A percentile compares a stretch with the other conserved stretches of the same genome.
These are phyloP conservation scores for Shiraia sp. DNA, from an alignment of 2,329 filamentous ascomycete genomes.

Conservation along the genomic window DNA sequence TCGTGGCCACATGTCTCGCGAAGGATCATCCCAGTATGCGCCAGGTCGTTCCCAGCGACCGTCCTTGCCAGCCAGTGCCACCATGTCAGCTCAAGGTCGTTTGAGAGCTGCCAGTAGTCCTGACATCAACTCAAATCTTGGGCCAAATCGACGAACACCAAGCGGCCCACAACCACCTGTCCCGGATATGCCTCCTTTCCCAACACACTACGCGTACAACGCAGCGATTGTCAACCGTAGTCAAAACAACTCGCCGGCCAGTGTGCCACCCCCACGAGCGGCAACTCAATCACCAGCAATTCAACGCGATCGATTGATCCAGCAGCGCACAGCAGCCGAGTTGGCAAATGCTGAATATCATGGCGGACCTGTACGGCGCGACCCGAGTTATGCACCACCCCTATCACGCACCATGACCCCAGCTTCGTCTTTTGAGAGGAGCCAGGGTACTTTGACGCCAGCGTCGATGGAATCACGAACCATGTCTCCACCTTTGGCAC, in stretches of 20 bases:
- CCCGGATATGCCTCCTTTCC: constrained; percentile 58
- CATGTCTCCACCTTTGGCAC: constrained; percentile 42
- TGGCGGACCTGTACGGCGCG: constrained; percentile 33
- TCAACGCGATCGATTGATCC: constrained; percentile 62
- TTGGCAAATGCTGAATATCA: constrained; percentile 46
- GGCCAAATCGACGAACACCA: constrained; percentile 59
- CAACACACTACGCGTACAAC: constrained; percentile 60
- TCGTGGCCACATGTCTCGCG: constrained; percentile 72
- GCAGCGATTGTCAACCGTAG: constrained; percentile 71
- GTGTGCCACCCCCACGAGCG: constrained; percentile 69
- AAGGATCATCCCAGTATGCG: constrained; percentile 69
- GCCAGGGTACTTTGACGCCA: constrained; percentile 39
- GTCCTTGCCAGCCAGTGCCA: constrained; percentile 71
- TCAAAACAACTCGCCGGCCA: constrained; percentile 77
- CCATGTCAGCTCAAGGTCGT: constrained; percentile 56
- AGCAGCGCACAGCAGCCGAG: constrained; percentile 41
- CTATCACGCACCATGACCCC: constrained; percentile 43
- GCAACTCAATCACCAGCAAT: constrained; percentile 72
- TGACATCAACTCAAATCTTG: constrained; percentile 72
- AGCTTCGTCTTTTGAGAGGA: constrained; percentile 45
- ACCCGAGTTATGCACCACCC: constrained; percentile 30
- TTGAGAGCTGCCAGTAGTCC: constrained; percentile 93
- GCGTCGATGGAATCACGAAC: constrained; percentile 45
- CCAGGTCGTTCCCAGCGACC: constrained; percentile 74
- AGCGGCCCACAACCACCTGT: constrained; percentile 49